Evolutionary conservation across 345 rosid species (phyloP).

Genomic region (Acer campestre): DNA sequence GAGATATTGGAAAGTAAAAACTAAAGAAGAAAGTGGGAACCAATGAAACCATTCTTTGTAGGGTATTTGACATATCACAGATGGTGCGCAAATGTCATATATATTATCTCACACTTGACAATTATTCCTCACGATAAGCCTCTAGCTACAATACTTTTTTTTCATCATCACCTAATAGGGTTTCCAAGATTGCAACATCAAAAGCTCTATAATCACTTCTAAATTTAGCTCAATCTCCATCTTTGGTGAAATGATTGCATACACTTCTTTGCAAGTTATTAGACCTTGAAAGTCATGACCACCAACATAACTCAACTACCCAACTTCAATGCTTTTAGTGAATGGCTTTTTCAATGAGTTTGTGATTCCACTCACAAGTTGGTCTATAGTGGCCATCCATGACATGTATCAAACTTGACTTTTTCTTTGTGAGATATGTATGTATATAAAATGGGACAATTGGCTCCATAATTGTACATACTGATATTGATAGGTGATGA

Average conservation of each 20-base stretch:
- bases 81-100: constrained; percentile 18
- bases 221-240: constrained; percentile 14
- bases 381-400: constrained; percentile 26
- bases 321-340: constrained; percentile 18
- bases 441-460: not conserved
- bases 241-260: constrained; percentile 30
- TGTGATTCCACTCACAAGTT: constrained; percentile 25
- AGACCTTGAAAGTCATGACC: constrained; percentile 15
- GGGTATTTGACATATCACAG: constrained; percentile 11
- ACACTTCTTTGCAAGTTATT: constrained; percentile 23
- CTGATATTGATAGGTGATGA: too few species aligned
- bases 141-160: not conserved
- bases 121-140: too few species aligned
- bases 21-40: constrained; percentile 2
- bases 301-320: constrained; percentile 25
- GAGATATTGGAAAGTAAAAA: too few species aligned
- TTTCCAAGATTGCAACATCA: constrained; percentile 30
- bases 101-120: too few species aligned
- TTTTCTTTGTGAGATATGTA: not conserved
- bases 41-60: constrained; percentile 14
- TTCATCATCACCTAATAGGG: constrained; percentile 18
- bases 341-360: constrained; percentile 8
- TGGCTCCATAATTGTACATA: not conserved
- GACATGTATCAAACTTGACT: constrained; percentile 16
- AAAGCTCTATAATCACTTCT: constrained; percentile 16